Evolutionary conservation across 306 rosid genomes (phyloP).

Genomic region (Rubus parviflorus): DNA sequence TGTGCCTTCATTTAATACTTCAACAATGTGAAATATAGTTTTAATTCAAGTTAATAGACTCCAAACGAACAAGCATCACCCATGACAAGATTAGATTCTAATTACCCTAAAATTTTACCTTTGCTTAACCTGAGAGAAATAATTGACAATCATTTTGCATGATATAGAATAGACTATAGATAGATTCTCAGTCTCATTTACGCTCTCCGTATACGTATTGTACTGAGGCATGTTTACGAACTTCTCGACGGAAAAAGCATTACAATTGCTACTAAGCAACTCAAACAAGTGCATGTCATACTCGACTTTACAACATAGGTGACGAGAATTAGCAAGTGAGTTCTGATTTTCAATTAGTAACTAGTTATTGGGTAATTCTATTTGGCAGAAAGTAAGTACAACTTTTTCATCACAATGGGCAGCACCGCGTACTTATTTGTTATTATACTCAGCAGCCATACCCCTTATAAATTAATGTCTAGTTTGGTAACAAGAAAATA

Average conservation of each 20-base stretch:
- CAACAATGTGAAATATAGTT: too few relatives aligned
- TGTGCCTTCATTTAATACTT: not conserved
- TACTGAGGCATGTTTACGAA: too few relatives aligned
- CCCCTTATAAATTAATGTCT: slow-evolving; percentile 2
- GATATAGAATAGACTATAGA: not conserved
- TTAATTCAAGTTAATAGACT: too few relatives aligned
- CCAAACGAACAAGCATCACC: not conserved
- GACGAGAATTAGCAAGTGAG: not conserved
- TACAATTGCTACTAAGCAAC: not conserved
- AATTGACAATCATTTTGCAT: not conserved
- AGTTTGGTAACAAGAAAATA: not conserved
- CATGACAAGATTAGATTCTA: too few relatives aligned
- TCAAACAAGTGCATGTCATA: not conserved
- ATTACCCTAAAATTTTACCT: not conserved
- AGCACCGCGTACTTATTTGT: not conserved
- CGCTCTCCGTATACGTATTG: too few relatives aligned
- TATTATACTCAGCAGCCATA: not conserved
- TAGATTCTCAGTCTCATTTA: too few relatives aligned
- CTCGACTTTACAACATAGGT: not conserved
- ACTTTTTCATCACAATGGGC: not conserved
- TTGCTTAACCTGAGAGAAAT: not conserved
- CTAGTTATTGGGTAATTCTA: not conserved
- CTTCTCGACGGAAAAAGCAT: not conserved
- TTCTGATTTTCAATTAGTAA: not conserved
- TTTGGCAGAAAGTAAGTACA: not conserved